Evolutionary conservation across 345 rosid species (phyloP), one percentile per base, ranked within the genome.

Genomic region (Passiflora organensis): DNA sequence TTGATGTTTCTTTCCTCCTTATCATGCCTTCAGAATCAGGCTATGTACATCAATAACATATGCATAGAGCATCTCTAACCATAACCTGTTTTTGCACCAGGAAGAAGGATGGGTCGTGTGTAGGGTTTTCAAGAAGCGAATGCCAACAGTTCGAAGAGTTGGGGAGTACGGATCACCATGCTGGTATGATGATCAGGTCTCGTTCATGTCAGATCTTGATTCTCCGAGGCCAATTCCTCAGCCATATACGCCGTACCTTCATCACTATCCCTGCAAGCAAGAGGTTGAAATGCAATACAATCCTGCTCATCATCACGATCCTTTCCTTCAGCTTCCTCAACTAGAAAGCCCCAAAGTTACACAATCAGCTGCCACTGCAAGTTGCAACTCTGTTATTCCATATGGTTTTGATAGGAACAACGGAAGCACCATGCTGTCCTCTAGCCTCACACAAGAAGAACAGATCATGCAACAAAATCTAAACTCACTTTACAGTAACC

Each of bases 91-190:
- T 2, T 28, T 28, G 34, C 34, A 28, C 24, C 68, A 74, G 60
- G 72, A 91, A 80, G 97, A 91, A 78, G 96, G 97, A 67, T 91
- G 96, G 96, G 97, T 67, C 51, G 97, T 91, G 15, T 91, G 97
- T 51, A 83, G 97, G 78, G 97, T 87, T 44, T 91, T 91, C 82
- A 91, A 87, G 86, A 91, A 91, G 68, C 60, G 82, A 67, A 24
- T 87, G 60, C 72, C 97, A 38, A 72, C 91, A 12, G 70, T 85
- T 60, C 62, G 81, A 46, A 80, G 80, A 68, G 32, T 73, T 23
- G 68, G 67, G 6, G 86, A 82, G 36, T 75, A 72, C 23, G 89
- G 63, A 54, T 78, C 86, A 41, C 80, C 97, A 0, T 80, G 82
- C 47, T 87, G 94, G 95, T 90, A 87, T 50, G 94, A 90, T 5